Conservation (phyloP, 75 land plant genomes). For the Chamaecyparis obtusa region DNA sequence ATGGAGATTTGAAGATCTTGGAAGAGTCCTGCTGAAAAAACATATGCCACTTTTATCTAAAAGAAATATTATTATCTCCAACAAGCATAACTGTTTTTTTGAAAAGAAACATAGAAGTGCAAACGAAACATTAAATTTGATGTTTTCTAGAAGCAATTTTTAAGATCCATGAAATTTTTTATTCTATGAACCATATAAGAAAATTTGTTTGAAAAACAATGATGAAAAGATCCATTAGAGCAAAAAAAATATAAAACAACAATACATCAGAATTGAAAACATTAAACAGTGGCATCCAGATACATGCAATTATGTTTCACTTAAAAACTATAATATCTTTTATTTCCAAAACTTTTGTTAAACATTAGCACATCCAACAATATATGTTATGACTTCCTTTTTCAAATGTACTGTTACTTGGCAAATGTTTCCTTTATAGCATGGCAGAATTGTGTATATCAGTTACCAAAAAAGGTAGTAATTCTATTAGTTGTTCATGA, state of each 20-base stretch:
- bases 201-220: not conserved
- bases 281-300: too few species aligned
- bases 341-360: not conserved
- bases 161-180: not conserved
- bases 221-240: not conserved
- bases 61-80: not conserved
- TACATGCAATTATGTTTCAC: too few species aligned
- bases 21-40: conserved; percentile 9
- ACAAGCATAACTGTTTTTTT: not conserved
- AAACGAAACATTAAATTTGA: not conserved
- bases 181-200: not conserved
- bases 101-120: not conserved
- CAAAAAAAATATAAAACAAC: not conserved
- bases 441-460: not conserved
- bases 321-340: too few species aligned
- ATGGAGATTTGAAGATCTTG: conserved; percentile 6
- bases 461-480: not conserved
- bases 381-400: not conserved
- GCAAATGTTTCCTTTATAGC: not conserved
- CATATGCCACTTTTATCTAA: not conserved
- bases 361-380: not conserved
- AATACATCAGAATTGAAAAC: not conserved
- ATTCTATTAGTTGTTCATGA: not conserved
- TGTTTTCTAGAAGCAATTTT: not conserved
- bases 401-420: not conserved